phyloP scores from a whole-genome alignment of 73 alveolate genomes.

The Paramecium pentaurelia region DNA sequence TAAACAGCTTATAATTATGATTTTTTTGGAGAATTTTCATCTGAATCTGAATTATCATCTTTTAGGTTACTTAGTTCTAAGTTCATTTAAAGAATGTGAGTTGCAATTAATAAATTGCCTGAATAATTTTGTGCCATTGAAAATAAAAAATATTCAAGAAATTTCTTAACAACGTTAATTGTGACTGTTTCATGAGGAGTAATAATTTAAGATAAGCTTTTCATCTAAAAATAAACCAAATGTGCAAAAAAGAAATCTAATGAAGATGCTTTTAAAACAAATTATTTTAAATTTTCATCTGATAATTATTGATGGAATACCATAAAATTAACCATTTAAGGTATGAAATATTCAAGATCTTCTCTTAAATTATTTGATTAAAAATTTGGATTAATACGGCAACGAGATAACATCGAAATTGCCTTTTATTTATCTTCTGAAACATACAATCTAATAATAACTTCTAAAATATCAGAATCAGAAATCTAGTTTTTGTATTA shows the following conservation, averaged over 20 bases:
- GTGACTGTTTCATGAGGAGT: not conserved
- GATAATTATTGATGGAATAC: constrained; percentile 53
- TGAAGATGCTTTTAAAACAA: constrained; percentile 41
- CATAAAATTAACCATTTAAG: constrained; percentile 66
- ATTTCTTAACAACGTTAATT: not conserved
- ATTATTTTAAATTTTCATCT: constrained; percentile 30
- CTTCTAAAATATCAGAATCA: constrained; percentile 29
- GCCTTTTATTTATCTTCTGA: constrained; percentile 7
- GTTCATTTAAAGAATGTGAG: not conserved
- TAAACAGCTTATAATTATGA: not conserved
- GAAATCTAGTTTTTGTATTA: not conserved
- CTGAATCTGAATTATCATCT: not conserved
- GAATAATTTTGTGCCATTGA: not conserved
- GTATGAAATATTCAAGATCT: constrained; percentile 86
- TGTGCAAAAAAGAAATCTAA: constrained; percentile 60
- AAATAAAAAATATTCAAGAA: not conserved
- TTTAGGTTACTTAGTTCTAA: not conserved
- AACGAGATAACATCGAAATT: constrained; percentile 72
- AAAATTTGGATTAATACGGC: constrained; percentile 89
- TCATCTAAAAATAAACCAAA: constrained; percentile 42
- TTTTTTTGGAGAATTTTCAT: not conserved
- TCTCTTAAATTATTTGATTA: constrained; percentile 66
- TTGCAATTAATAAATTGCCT: not conserved
- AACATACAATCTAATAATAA: not conserved
- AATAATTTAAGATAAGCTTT: not conserved